Percentiles rank a stretch among this genome's conserved stretches.
phyloP scores from a whole-genome alignment of 2,329 filamentous ascomycete species.

The Colletotrichum filicis region DNA sequence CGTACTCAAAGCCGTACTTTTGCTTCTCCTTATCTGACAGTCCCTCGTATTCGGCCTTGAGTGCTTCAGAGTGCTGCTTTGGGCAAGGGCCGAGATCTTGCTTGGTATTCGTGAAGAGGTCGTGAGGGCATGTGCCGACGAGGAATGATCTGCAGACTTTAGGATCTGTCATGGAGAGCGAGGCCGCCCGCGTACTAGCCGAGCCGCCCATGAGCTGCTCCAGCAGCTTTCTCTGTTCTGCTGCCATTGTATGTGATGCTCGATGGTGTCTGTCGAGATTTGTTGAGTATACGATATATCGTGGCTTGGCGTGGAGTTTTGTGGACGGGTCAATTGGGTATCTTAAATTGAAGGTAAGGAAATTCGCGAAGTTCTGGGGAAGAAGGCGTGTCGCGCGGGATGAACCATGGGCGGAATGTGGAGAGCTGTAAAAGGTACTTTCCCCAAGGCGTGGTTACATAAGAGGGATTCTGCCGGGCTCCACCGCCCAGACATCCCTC shows the following conservation, averaged over 20 bases:
- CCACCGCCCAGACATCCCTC: constrained; percentile 27
- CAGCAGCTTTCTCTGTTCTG: constrained; percentile 97
- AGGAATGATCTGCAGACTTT: constrained; percentile 38
- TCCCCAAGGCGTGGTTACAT: constrained; percentile 21
- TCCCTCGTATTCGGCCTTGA: constrained; percentile 89
- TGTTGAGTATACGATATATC: neutral
- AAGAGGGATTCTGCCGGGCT: constrained; percentile 31
- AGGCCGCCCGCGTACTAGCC: constrained; percentile 77
- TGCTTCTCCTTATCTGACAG: constrained; percentile 78
- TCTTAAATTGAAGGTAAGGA: neutral
- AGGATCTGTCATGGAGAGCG: constrained; percentile 86
- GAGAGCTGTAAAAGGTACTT: constrained; percentile 22
- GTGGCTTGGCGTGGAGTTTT: neutral
- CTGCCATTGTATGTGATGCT: constrained; percentile 73
- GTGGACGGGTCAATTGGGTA: neutral
- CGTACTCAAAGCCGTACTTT: constrained; percentile 91
- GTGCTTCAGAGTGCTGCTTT: constrained; percentile 86
- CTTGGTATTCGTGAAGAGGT: constrained; percentile 99
- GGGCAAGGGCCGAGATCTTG: constrained; percentile 93
- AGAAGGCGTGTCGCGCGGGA: constrained; percentile 28
- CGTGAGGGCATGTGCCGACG: constrained; percentile 51
- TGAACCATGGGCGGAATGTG: constrained; percentile 24
- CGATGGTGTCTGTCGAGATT: neutral
- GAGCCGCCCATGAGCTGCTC: constrained; percentile 93
- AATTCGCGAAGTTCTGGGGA: constrained; percentile 7